These are phyloP conservation scores for Sporopachydermia quercuum DNA, from an alignment of 805 yeast genomes.

Conservation along the genomic window DNA sequence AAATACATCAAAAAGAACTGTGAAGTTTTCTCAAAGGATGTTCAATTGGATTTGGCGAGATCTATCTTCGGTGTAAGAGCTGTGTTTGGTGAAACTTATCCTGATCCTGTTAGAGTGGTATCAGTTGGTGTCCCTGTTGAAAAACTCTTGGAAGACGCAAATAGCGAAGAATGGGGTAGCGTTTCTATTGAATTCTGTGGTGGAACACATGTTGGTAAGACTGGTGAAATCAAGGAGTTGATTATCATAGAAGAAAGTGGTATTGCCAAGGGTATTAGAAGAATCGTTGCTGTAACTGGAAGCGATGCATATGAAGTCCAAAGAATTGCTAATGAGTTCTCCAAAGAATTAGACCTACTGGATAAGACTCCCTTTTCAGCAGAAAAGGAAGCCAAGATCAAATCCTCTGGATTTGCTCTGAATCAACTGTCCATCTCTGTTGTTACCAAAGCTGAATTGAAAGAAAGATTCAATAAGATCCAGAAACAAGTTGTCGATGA, in stretches of 20 bases:
- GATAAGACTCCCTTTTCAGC: slow-evolving; percentile 57
- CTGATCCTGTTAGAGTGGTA: slow-evolving; percentile 97
- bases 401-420: slow-evolving; percentile 71
- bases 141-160: slow-evolving; percentile 58
- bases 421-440: slow-evolving; percentile 76
- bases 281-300: slow-evolving; percentile 96
- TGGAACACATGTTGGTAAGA: slow-evolving; percentile 91
- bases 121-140: slow-evolving; percentile 87
- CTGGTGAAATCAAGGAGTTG: slow-evolving; percentile 85
- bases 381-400: slow-evolving; percentile 65
- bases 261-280: slow-evolving; percentile 96
- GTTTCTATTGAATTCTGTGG: slow-evolving; percentile 95
- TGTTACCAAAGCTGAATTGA: slow-evolving; percentile 60
- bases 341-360: slow-evolving; percentile 40
- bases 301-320: slow-evolving; percentile 83
- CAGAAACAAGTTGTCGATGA: slow-evolving; percentile 86
- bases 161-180: slow-evolving; percentile 57
- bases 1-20: slow-evolving; percentile 56
- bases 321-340: slow-evolving; percentile 63
- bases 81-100: slow-evolving; percentile 97
- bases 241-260: slow-evolving; percentile 90
- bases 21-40: slow-evolving; percentile 72
- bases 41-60: slow-evolving; percentile 57
- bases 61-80: slow-evolving; percentile 82
- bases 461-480: slow-evolving; percentile 56